Evolutionary conservation across 1,284 basidiomycete species (phyloP), one percentile per base, ranked within the genome.

Genomic region (Cronartium quercuum): DNA sequence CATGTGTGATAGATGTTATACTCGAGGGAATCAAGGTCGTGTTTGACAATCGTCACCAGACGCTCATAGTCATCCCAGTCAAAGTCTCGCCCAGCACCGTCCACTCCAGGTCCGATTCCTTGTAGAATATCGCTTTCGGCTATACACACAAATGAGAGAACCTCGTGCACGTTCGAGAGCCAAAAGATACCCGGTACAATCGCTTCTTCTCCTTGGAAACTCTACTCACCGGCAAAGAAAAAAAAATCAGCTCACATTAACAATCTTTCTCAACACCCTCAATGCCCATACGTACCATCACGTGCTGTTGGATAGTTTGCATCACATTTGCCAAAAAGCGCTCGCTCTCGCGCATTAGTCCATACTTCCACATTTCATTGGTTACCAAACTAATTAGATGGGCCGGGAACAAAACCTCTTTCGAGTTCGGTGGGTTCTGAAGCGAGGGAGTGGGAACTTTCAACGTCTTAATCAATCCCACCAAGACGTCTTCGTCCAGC

Each of bases 311-410:
- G 77, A 99, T 91, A 18, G 90, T 91, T 82, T 98, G 94, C 95
- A 98, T 98, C 75, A 98, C 92, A 80, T 97, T 98, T 51, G 96
- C 96, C 76, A 99, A 85, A 87, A 98, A 98, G 47, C 94, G 87
- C 82, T 98, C 96, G 83, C 93, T 96, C 83, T 98, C 95, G 35
- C 89, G 87, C 79, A 98, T 97, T 80, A 99, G 88, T 37, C 94
- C 94, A 80, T 97, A 93, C 84, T 98, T 98, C 96, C 96, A 99
- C 95, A 98, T 98, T 83, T 98, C 96, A 83, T 98, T 99, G 24
- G 94, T 96, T 76, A 97, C 90, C 66, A 98, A 85, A 80, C 91
- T 93, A 83, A 98, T 98, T 76, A 99, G 87, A 82, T 98, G 98
- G n/a, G 96, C 95, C 4, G 96, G 96, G 90, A 98, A 99, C 57